Evolutionary conservation across 768 basidiomycete genomes (phyloP).

Genomic region (Suillus subaureus): DNA sequence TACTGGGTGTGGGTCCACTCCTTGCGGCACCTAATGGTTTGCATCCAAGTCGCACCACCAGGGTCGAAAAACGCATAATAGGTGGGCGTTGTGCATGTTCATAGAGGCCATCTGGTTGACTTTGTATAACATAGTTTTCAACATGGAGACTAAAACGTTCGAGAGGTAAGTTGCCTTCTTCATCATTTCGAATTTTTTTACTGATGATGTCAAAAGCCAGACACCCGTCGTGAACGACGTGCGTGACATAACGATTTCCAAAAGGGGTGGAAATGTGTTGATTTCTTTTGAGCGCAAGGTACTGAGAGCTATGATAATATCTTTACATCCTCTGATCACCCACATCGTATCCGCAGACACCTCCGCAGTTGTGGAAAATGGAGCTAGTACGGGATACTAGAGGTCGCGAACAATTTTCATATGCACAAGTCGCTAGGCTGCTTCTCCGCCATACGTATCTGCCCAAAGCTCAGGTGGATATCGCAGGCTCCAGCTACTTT

Average conservation of each 20-base stretch:
- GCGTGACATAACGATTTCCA: constrained; percentile 52
- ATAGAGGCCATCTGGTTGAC: constrained; percentile 9
- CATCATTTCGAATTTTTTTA: neutral
- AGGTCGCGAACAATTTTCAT: constrained; percentile 37
- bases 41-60: constrained; percentile 49
- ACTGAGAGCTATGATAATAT: neutral
- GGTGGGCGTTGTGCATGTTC: constrained; percentile 33
- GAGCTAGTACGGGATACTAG: constrained; percentile 57
- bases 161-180: constrained; percentile 42
- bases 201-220: constrained; percentile 39
- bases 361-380: constrained; percentile 80
- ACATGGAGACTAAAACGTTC: constrained; percentile 42
- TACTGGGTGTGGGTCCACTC: constrained; percentile 53
- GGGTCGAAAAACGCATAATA: constrained; percentile 56
- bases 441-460: constrained; percentile 69
- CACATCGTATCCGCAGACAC: constrained; percentile 44
- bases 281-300: constrained; percentile 51
- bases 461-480: constrained; percentile 68
- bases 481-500: constrained; percentile 82
- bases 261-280: constrained; percentile 45
- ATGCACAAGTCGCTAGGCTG: constrained; percentile 32
- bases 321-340: constrained; percentile 6
- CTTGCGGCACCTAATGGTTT: constrained; percentile 43
- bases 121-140: constrained; percentile 42
- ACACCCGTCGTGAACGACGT: constrained; percentile 58